These are phyloP conservation scores for Zasmidium angulare DNA, from an alignment of 2,329 filamentous ascomycete species.

Conservation along the genomic window DNA sequence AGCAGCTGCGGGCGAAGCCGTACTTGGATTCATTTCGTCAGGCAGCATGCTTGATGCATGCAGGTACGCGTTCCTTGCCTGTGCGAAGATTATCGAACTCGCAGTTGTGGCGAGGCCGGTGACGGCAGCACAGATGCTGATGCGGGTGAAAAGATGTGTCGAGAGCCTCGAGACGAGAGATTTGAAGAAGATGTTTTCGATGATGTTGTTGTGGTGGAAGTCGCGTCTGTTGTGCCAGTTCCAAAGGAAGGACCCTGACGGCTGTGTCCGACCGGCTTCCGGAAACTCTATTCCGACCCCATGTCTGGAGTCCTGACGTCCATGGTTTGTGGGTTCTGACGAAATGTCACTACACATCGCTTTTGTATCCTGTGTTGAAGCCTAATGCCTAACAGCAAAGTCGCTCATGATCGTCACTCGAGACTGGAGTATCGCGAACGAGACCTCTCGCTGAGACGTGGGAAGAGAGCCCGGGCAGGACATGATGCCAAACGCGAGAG, in stretches of 20 bases:
- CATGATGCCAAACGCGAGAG: too few relatives aligned
- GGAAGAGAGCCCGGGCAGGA: too few relatives aligned
- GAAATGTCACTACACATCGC: too few relatives aligned
- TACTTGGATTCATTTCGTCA: background rate
- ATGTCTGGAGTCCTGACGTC: too few relatives aligned
- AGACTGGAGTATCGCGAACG: too few relatives aligned
- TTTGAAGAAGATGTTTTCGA: background rate
- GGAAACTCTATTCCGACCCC: too few relatives aligned
- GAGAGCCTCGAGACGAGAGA: background rate
- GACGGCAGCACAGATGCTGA: background rate
- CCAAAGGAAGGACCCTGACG: background rate
- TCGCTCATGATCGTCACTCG: too few relatives aligned
- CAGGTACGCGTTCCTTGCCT: background rate
- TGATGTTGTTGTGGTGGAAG: background rate
- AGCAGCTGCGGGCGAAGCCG: conserved; percentile 2
- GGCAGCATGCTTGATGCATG: background rate
- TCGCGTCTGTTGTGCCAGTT: background rate
- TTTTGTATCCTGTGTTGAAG: too few relatives aligned
- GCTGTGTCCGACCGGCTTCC: too few relatives aligned
- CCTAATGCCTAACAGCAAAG: too few relatives aligned
- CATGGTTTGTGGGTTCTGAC: too few relatives aligned
- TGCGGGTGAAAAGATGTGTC: background rate
- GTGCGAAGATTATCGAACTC: background rate
- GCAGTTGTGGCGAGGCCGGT: background rate
- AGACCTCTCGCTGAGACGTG: too few relatives aligned